These are phyloP conservation scores for Leccinum ochraceum DNA, from an alignment of 768 basidiomycete species.

Conservation along the genomic window DNA sequence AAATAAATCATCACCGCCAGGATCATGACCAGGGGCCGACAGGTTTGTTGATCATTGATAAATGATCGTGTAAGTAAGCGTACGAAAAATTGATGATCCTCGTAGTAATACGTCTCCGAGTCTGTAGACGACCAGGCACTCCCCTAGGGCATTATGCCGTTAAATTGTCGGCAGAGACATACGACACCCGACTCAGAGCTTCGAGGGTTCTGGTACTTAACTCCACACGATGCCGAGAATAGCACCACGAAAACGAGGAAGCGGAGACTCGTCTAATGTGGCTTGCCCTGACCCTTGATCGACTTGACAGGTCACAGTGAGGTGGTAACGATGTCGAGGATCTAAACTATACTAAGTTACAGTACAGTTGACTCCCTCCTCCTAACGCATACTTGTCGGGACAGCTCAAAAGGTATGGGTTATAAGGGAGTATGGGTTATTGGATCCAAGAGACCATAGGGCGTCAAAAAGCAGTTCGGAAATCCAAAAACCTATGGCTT, in stretches of 20 bases:
- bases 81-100: background rate
- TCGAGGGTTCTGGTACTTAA: background rate
- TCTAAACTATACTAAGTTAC: background rate
- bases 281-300: background rate
- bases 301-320: background rate
- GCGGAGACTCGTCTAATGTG: background rate
- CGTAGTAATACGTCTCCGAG: background rate
- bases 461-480: too few species aligned
- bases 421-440: too few species aligned
- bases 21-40: background rate
- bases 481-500: too few species aligned
- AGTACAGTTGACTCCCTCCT: too few species aligned
- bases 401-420: too few species aligned
- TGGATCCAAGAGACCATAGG: too few species aligned
- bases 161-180: background rate
- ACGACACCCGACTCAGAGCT: background rate
- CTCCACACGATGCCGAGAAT: background rate
- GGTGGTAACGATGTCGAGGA: background rate
- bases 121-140: background rate
- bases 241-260: background rate
- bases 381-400: too few species aligned
- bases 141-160: background rate
- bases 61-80: background rate
- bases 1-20: background rate
- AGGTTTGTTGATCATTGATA: background rate